Evolutionary conservation across 352 stramenopile genomes (phyloP).

Genomic region (Globisporangium emineosum): DNA sequence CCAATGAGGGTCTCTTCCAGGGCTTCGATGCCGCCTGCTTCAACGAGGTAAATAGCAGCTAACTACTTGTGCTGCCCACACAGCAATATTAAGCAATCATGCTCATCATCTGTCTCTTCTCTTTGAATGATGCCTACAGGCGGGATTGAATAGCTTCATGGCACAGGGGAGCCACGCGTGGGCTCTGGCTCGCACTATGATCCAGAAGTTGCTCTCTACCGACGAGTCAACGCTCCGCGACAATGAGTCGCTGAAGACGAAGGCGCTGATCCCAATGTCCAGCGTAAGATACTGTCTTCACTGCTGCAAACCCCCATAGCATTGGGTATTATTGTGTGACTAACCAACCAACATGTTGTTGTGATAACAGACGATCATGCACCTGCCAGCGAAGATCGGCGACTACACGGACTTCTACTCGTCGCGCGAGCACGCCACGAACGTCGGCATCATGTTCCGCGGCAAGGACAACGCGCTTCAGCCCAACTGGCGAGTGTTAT

Average conservation of each 20-base stretch:
- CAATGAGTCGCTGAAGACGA: conserved; percentile 66
- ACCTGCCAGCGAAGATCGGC: conserved; percentile 92
- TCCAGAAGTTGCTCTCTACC: conserved; percentile 86
- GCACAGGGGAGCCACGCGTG: conserved; percentile 82
- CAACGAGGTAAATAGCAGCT: conserved; percentile 33
- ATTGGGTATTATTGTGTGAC: not conserved
- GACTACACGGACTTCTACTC: conserved; percentile 99
- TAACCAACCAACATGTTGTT: not conserved
- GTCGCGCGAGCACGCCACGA: conserved; percentile 95
- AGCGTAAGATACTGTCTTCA: conserved; percentile 28
- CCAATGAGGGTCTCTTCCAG: conserved; percentile 88
- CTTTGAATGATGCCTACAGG: conserved; percentile 23
- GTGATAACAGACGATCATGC: conserved; percentile 61
- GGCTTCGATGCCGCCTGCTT: conserved; percentile 77
- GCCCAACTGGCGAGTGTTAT: conserved; percentile 88
- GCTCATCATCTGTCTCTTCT: conserved; percentile 29
- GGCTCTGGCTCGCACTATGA: conserved; percentile 76
- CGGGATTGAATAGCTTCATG: conserved; percentile 94
- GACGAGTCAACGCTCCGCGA: conserved; percentile 73
- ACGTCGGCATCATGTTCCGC: conserved; percentile 93
- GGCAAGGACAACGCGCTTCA: conserved; percentile 95
- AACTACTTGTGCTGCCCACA: too few species aligned
- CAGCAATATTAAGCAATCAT: not conserved
- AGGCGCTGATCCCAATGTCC: conserved; percentile 77
- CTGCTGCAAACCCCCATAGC: not conserved